Percentiles rank a stretch among this genome's conserved stretches.
Evolutionary conservation across 2,329 filamentous ascomycete species (phyloP).

Genomic region (Incumbomyces delicatus): DNA sequence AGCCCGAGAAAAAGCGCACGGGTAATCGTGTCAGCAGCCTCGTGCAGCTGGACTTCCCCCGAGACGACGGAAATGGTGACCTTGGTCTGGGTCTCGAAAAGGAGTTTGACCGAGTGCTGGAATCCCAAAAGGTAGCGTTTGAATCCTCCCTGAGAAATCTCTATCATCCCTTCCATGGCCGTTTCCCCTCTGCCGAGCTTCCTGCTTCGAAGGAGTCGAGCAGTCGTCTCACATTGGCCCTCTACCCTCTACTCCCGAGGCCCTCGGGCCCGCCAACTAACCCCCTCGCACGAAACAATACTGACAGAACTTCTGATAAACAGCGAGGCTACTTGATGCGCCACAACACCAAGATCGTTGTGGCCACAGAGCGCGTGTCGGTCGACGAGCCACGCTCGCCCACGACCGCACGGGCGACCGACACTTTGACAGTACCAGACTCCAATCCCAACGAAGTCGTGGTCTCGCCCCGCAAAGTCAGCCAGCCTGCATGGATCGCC

Average conservation of each 20-base stretch:
- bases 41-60: constrained; percentile 72
- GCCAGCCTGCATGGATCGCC: constrained; percentile 87
- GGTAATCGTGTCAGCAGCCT: constrained; percentile 55
- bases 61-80: constrained; percentile 55
- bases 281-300: constrained; percentile 31
- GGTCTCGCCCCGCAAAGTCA: constrained; percentile 61
- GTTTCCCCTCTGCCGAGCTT: constrained; percentile 18
- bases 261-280: constrained; percentile 13
- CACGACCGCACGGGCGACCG: constrained; percentile 31
- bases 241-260: constrained; percentile 14
- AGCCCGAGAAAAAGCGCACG: constrained; percentile 2
- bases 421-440: constrained; percentile 22
- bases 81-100: constrained; percentile 77
- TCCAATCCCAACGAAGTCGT: constrained; percentile 23
- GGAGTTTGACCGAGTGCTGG: constrained; percentile 91
- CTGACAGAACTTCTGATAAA: constrained; percentile 55
- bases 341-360: constrained; percentile 93
- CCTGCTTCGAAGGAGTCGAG: constrained; percentile 13
- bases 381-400: constrained; percentile 42
- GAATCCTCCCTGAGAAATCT: constrained; percentile 34
- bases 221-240: constrained; percentile 10
- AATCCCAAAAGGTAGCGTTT: constrained; percentile 86
- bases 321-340: constrained; percentile 98
- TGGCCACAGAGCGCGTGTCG: constrained; percentile 66
- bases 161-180: constrained; percentile 22